A percentile compares a stretch with the other conserved stretches of the same genome.
phyloP scores from a whole-genome alignment of 1,139 yeast species.

The Blastobotrys apis region DNA sequence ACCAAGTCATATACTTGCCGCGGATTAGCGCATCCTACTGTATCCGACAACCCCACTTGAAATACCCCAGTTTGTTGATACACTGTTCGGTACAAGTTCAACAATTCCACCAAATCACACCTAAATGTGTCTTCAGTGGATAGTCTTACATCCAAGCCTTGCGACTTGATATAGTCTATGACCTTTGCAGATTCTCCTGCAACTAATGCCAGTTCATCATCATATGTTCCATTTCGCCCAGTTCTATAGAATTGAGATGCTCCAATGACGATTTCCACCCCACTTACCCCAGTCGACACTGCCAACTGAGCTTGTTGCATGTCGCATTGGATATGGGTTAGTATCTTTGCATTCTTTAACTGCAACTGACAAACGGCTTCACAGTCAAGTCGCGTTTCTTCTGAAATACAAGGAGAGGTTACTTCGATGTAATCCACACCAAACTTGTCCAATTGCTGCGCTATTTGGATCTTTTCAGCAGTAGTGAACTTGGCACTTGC shows the following conservation, averaged over 20 bases:
- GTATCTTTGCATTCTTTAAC: constrained; percentile 86
- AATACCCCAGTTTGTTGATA: constrained; percentile 97
- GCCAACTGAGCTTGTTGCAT: constrained; percentile 98
- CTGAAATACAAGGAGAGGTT: constrained; percentile 96
- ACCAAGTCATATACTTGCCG: constrained; percentile 97
- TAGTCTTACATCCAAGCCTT: constrained; percentile 94
- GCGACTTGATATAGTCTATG: constrained; percentile 93
- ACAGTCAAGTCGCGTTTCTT: constrained; percentile 88
- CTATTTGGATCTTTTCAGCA: constrained; percentile 93
- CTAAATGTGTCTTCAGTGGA: constrained; percentile 97
- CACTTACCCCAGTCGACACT: constrained; percentile 97
- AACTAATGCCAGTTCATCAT: no score
- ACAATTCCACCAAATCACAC: constrained; percentile 89
- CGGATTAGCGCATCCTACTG: constrained; percentile 98
- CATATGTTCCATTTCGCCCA: constrained; percentile 97
- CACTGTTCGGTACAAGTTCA: constrained; percentile 93
- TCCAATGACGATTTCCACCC: constrained; percentile 98
- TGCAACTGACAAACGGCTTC: constrained; percentile 98
- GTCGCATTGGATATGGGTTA: constrained; percentile 91
- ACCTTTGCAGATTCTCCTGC: constrained; percentile 96
- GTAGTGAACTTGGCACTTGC: constrained; percentile 95
- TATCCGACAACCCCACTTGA: constrained; percentile 98
- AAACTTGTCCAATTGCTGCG: constrained; percentile 93
- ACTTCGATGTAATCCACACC: constrained; percentile 97
- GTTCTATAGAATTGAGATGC: constrained; percentile 95